Evolutionary conservation across 1,284 basidiomycete genomes (phyloP).

Genomic region (Malassezia sp.): DNA sequence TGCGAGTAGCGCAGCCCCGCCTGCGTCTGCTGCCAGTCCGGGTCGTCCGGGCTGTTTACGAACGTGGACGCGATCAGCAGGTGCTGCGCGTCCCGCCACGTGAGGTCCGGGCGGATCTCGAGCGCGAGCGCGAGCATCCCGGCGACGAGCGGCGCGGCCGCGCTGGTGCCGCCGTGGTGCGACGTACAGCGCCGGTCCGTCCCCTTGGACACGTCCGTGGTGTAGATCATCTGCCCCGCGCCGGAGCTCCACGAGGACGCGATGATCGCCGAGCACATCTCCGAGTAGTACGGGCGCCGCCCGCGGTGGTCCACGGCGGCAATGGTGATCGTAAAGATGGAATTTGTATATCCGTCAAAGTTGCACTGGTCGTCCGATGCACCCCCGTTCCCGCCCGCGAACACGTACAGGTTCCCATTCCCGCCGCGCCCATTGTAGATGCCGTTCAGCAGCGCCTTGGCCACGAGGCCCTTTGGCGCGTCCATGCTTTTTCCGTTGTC

Average conservation of each 20-base stretch:
- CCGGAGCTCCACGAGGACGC: slow-evolving; percentile 92
- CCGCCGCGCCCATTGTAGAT: slow-evolving; percentile 79
- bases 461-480: slow-evolving; percentile 77
- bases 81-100: slow-evolving; percentile 94
- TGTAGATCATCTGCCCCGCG: slow-evolving; percentile 66
- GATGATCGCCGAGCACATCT: slow-evolving; percentile 92
- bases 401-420: slow-evolving; percentile 88
- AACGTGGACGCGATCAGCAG: slow-evolving; percentile 69
- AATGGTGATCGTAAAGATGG: slow-evolving; percentile 90
- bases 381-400: slow-evolving; percentile 94
- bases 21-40: slow-evolving; percentile 83
- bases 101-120: slow-evolving; percentile 60
- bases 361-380: slow-evolving; percentile 90
- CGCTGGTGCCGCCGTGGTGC: slow-evolving; percentile 87
- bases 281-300: slow-evolving; percentile 90
- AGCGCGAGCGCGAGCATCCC: slow-evolving; percentile 42
- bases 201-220: slow-evolving; percentile 62
- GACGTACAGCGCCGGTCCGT: slow-evolving; percentile 72
- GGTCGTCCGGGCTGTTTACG: slow-evolving; percentile 74
- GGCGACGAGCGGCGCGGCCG: slow-evolving; percentile 80
- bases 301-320: slow-evolving; percentile 85
- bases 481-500: slow-evolving; percentile 95
- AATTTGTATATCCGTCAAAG: slow-evolving; percentile 98
- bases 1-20: slow-evolving; percentile 76
- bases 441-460: slow-evolving; percentile 89